Conservation (phyloP, 2,329 filamentous ascomycete species). For the Hypoxylon rubiginosum region DNA sequence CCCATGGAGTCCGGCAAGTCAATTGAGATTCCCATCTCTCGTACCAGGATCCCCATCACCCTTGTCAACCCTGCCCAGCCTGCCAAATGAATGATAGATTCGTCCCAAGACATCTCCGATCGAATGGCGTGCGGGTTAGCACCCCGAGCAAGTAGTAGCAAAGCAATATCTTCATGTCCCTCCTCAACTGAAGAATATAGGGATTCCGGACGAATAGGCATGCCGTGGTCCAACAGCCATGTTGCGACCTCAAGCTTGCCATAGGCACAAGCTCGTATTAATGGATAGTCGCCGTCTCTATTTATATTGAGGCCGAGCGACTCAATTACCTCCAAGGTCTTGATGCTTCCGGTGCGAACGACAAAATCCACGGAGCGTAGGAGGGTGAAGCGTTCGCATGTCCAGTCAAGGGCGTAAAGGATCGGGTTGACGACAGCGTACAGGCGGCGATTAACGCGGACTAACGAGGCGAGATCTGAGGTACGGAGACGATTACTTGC, state of each 20-base stretch:
- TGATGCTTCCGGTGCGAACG: background rate
- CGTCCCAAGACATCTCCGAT: no score
- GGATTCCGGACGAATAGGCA: background rate
- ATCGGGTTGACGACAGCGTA: background rate
- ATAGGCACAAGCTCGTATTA: background rate
- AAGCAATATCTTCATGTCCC: background rate
- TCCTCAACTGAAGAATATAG: background rate
- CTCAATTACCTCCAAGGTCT: background rate
- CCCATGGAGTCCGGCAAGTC: background rate
- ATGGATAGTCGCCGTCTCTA: no score
- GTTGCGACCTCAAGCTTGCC: background rate
- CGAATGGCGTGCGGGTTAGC: background rate
- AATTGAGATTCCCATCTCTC: background rate
- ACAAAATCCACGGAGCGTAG: background rate
- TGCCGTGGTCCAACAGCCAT: constrained; percentile 3
- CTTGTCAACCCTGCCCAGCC: no score
- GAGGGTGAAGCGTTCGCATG: background rate
- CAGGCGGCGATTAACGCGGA: background rate
- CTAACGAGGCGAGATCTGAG: background rate
- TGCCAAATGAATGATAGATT: no score
- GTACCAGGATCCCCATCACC: no score
- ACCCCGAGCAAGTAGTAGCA: constrained; percentile 5
- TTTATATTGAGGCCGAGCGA: background rate
- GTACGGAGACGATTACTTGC: background rate
- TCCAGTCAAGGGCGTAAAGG: background rate